Conservation (phyloP, 768 basidiomycete species). For the Lentinula lateritia region DNA sequence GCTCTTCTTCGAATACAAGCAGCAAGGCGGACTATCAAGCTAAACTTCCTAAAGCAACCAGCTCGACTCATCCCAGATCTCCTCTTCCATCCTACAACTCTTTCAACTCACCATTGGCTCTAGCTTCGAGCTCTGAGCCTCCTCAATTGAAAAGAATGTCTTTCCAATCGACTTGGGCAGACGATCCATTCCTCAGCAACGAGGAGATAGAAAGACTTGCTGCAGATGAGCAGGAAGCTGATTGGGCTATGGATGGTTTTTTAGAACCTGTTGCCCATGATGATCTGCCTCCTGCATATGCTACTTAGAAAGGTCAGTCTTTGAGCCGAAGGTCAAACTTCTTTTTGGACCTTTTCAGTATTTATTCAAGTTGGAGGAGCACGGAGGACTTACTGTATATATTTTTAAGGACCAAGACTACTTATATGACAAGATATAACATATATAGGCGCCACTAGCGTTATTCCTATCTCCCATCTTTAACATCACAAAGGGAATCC, state of each 20-base stretch:
- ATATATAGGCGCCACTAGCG: neutral
- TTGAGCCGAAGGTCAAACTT: neutral
- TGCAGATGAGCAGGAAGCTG: constrained; percentile 4
- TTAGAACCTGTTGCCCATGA: neutral
- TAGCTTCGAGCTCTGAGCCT: neutral
- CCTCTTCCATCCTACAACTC: neutral
- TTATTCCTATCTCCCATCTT: no score
- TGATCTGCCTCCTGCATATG: constrained; percentile 1
- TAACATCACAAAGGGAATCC: no score
- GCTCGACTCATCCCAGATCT: neutral
- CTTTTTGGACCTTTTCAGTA: neutral
- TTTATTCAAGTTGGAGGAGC: neutral
- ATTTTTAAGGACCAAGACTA: no score
- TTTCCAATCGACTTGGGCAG: neutral
- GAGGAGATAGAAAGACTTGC: neutral
- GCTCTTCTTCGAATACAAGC: neutral
- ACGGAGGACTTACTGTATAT: no score
- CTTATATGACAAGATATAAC: neutral
- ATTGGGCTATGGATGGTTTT: neutral
- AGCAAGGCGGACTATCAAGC: neutral
- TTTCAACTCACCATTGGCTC: neutral
- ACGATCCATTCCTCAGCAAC: neutral
- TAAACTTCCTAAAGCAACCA: neutral
- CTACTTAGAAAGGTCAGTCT: neutral
- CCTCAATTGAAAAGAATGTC: neutral